Conservation (phyloP, 2,329 filamentous ascomycete genomes). For the Zasmidium citrigriseum region DNA sequence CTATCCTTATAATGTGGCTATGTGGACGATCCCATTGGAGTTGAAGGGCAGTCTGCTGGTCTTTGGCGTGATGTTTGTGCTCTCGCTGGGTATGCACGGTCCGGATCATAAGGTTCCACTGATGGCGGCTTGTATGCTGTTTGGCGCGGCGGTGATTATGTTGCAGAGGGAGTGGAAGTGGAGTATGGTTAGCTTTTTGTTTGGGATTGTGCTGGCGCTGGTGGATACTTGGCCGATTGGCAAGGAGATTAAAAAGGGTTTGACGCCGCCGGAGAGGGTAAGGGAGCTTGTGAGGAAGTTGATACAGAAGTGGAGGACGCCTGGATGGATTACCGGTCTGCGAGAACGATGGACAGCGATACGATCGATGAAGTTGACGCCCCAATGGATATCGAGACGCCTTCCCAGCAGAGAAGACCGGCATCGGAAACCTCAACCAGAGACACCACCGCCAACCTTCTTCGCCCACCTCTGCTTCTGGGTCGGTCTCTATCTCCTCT, state of each 20-base stretch:
- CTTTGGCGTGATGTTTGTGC: constrained; percentile 8
- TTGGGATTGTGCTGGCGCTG: constrained; percentile 20
- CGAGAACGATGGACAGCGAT: not conserved
- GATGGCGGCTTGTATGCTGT: constrained; percentile 8
- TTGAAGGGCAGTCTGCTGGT: constrained; percentile 17
- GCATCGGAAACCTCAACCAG: not conserved
- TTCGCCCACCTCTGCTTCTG: constrained; percentile 5
- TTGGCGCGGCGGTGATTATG: constrained; percentile 1
- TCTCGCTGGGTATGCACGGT: constrained; percentile 8
- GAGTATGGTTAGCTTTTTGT: constrained; percentile 19
- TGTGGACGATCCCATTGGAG: constrained; percentile 20
- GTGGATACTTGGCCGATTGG: constrained; percentile 5
- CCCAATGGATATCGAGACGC: not conserved
- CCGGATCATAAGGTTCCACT: constrained; percentile 4
- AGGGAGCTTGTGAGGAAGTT: not conserved
- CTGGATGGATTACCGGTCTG: not conserved
- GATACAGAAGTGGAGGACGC: not conserved
- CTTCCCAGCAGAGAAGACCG: not conserved
- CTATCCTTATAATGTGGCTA: constrained; percentile 18
- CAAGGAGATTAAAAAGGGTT: not conserved
- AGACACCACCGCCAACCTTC: not conserved
- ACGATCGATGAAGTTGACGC: not conserved
- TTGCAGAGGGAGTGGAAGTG: constrained; percentile 17
- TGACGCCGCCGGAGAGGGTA: not conserved
- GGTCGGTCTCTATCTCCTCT: constrained; percentile 20